Evolutionary conservation across 2,329 filamentous ascomycete species (phyloP).

Genomic region (Paecilomyces variotii): DNA sequence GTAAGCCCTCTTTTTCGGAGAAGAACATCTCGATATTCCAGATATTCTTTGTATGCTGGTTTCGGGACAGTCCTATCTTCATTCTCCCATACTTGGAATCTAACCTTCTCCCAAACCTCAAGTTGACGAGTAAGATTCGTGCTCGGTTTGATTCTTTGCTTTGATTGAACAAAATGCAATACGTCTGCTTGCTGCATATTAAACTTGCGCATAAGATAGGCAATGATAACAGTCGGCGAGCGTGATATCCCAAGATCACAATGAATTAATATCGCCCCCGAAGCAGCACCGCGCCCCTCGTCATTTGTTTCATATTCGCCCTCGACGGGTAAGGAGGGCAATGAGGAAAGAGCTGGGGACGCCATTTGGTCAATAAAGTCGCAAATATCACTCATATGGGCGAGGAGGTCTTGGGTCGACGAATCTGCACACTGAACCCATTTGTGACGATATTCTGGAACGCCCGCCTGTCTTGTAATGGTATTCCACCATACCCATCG

Average conservation of each 20-base stretch:
- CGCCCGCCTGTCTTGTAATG: slow-evolving; percentile 13
- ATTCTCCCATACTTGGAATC: slow-evolving; percentile 20
- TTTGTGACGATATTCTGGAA: slow-evolving; percentile 17
- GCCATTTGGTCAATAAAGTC: slow-evolving; percentile 3
- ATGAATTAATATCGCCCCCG: slow-evolving; percentile 16
- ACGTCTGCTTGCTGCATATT: slow-evolving; percentile 10
- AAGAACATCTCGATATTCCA: slow-evolving; percentile 12
- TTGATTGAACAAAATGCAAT: slow-evolving; percentile 15
- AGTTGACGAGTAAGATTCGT: slow-evolving; percentile 20
- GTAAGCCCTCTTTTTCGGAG: slow-evolving; percentile 12
- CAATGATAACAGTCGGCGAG: slow-evolving; percentile 18
- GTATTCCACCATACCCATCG: slow-evolving; percentile 15
- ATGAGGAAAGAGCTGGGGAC: not conserved
- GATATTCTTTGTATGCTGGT: slow-evolving; percentile 15
- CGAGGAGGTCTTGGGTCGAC: slow-evolving; percentile 20
- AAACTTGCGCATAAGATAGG: slow-evolving; percentile 22
- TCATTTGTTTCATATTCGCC: slow-evolving; percentile 1
- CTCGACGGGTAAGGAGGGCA: not conserved
- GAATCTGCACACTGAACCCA: slow-evolving; percentile 21
- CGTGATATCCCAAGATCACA: slow-evolving; percentile 21
- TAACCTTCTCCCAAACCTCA: slow-evolving; percentile 17
- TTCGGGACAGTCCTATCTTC: slow-evolving; percentile 17
- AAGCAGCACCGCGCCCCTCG: slow-evolving; percentile 1
- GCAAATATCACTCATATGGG: slow-evolving; percentile 16
- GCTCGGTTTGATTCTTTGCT: slow-evolving; percentile 17